Conservation (phyloP, 208 protist genomes). For the Leishmania guyanensis region DNA sequence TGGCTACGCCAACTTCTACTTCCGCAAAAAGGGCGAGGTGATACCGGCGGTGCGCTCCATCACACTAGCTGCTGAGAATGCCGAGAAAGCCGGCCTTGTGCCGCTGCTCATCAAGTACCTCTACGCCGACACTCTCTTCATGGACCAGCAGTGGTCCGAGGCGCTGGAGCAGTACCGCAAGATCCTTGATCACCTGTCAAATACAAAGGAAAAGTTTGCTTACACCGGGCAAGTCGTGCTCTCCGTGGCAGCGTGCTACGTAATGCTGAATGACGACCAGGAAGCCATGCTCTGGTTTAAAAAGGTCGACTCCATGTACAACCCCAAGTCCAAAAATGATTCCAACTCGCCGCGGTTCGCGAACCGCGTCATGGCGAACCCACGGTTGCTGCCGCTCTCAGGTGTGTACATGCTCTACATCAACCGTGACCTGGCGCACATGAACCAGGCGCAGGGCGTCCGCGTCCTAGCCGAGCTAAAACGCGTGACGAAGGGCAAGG, state of each 20-base stretch:
- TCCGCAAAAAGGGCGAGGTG: conserved; percentile 86
- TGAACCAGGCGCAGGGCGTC: conserved; percentile 80
- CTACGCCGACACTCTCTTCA: conserved; percentile 91
- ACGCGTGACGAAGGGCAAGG: conserved; percentile 61
- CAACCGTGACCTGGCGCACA: conserved; percentile 91
- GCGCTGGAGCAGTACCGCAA: conserved; percentile 63
- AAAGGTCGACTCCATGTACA: conserved; percentile 87
- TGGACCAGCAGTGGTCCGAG: conserved; percentile 84
- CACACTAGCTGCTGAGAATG: conserved; percentile 73
- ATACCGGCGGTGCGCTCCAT: conserved; percentile 72
- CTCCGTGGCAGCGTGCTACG: conserved; percentile 81
- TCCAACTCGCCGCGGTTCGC: conserved; percentile 89
- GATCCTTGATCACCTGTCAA: conserved; percentile 68
- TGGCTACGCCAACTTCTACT: conserved; percentile 92
- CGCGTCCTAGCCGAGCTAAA: conserved; percentile 71
- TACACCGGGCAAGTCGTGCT: conserved; percentile 89
- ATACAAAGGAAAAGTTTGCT: conserved; percentile 81
- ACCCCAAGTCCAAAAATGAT: conserved; percentile 91
- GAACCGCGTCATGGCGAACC: conserved; percentile 71
- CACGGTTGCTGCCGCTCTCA: conserved; percentile 69
- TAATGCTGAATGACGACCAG: conserved; percentile 75
- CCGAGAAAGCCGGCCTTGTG: conserved; percentile 63
- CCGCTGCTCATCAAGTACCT: conserved; percentile 89
- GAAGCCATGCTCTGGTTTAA: conserved; percentile 75
- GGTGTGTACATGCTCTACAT: conserved; percentile 92